A percentile compares a stretch with the other conserved stretches of the same genome.
These are phyloP conservation scores for Phialemoniopsis sp. DNA, from an alignment of 2,329 filamentous ascomycete species.

Conservation along the genomic window DNA sequence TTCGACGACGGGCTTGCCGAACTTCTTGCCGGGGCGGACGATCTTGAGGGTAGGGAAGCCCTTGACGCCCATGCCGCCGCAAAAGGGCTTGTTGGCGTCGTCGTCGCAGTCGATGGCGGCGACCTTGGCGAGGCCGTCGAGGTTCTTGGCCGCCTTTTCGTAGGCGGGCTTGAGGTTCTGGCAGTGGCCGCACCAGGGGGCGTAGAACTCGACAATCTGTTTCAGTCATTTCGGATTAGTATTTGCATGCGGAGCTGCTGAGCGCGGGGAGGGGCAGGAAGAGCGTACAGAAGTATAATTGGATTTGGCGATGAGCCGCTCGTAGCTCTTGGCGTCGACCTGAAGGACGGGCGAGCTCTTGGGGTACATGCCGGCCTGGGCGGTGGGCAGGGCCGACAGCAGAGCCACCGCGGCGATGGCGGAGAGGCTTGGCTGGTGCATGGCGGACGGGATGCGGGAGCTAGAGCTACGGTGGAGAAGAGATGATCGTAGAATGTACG, in stretches of 20 bases:
- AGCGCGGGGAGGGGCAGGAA: not conserved
- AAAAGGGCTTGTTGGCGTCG: constrained; percentile 85
- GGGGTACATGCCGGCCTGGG: constrained; percentile 71
- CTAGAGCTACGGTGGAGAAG: constrained; percentile 11
- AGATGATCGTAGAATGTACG: too few species aligned
- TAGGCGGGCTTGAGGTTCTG: constrained; percentile 93
- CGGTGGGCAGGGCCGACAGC: constrained; percentile 60
- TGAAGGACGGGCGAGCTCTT: constrained; percentile 87
- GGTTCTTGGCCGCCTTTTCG: constrained; percentile 85
- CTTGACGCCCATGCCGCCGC: constrained; percentile 79
- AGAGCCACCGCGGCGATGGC: constrained; percentile 53
- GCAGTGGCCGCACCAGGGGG: constrained; percentile 97
- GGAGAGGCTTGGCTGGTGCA: constrained; percentile 50
- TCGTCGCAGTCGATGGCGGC: constrained; percentile 95
- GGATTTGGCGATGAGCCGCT: constrained; percentile 77
- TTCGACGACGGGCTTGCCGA: constrained; percentile 74
- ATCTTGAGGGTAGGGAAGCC: constrained; percentile 97
- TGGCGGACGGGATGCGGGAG: constrained; percentile 23
- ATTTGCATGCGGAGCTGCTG: too few species aligned
- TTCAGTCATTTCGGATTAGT: too few species aligned
- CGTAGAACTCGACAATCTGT: constrained; percentile 80
- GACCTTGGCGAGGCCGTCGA: constrained; percentile 90
- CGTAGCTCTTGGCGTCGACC: constrained; percentile 73
- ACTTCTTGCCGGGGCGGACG: constrained; percentile 72
- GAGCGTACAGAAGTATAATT: constrained; percentile 84